Percentiles rank a stretch among this genome's conserved stretches.
Evolutionary conservation across 148 eudicot species (phyloP).

Genomic region (Arbutus unedo): DNA sequence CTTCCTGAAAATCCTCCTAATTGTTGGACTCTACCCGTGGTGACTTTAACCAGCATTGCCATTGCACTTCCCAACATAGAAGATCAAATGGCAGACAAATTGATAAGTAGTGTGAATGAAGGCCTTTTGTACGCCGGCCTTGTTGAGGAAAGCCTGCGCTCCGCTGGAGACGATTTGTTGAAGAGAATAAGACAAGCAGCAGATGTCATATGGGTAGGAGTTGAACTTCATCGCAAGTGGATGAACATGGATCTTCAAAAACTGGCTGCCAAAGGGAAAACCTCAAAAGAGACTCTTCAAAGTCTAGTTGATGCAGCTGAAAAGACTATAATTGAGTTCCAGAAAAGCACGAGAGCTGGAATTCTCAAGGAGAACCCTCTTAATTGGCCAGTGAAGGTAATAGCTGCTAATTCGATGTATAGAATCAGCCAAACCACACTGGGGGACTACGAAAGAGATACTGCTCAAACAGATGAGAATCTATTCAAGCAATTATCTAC

Average conservation of each 20-base stretch:
- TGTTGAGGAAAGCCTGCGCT: neutral
- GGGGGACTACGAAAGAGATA: neutral
- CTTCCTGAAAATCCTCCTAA: neutral
- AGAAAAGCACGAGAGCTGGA: neutral
- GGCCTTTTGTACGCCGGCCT: neutral
- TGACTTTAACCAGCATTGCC: slow-evolving; percentile 13
- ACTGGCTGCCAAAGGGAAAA: neutral
- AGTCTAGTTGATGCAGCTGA: neutral
- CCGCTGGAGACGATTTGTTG: neutral
- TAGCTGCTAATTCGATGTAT: slow-evolving; percentile 28
- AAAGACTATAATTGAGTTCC: neutral
- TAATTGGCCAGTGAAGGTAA: slow-evolving; percentile 8
- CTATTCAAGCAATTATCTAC: slow-evolving; percentile 11
- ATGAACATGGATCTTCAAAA: neutral
- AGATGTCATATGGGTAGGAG: neutral
- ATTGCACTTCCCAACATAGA: neutral
- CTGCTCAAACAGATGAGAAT: neutral
- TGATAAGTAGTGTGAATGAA: neutral
- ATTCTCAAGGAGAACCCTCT: neutral
- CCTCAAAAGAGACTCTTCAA: neutral
- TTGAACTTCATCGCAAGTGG: neutral
- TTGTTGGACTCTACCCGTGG: slow-evolving; percentile 11
- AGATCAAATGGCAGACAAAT: neutral
- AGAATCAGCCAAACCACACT: slow-evolving; percentile 18
- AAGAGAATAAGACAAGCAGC: neutral